phyloP scores from a whole-genome alignment of 306 rosid species.

The Morella rubra region DNA sequence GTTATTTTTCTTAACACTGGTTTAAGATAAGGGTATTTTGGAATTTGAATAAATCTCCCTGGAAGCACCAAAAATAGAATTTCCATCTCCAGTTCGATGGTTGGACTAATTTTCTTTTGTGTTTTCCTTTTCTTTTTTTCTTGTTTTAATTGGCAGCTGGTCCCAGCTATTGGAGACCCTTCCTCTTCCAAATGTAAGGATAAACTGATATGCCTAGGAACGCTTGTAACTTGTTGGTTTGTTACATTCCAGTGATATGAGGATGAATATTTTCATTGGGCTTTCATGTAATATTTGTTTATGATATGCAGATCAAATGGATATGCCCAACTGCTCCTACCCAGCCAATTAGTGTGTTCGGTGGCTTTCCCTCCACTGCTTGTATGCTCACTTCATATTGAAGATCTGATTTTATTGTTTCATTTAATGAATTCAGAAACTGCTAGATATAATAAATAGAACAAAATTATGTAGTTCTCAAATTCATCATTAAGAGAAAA shows the following conservation, averaged over 20 bases:
- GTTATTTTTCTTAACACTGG: neutral
- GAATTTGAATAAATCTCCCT: neutral
- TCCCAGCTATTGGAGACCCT: constrained; percentile 94
- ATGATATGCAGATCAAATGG: constrained; percentile 84
- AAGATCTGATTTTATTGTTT: constrained; percentile 1
- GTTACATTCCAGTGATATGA: constrained; percentile 4
- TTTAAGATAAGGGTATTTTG: neutral
- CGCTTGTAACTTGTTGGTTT: neutral
- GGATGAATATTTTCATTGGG: constrained; percentile 8
- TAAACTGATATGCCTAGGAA: constrained; percentile 10
- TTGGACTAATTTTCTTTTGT: neutral
- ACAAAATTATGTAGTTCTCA: neutral
- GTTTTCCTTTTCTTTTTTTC: constrained; percentile 25
- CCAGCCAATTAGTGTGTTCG: constrained; percentile 72
- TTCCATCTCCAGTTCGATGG: neutral
- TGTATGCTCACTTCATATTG: constrained; percentile 56
- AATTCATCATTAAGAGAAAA: constrained; percentile 10
- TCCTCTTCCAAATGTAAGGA: constrained; percentile 91
- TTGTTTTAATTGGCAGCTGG: constrained; percentile 64
- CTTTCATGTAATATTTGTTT: constrained; percentile 10
- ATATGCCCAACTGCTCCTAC: constrained; percentile 99
- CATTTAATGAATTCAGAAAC: too few species aligned
- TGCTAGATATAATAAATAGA: neutral
- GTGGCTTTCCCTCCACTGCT: constrained; percentile 98
- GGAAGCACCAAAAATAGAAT: neutral